Base-by-base conservation (phyloP, 108 stramenopile genomes). In the Aureococcus anophagefferens region DNA sequence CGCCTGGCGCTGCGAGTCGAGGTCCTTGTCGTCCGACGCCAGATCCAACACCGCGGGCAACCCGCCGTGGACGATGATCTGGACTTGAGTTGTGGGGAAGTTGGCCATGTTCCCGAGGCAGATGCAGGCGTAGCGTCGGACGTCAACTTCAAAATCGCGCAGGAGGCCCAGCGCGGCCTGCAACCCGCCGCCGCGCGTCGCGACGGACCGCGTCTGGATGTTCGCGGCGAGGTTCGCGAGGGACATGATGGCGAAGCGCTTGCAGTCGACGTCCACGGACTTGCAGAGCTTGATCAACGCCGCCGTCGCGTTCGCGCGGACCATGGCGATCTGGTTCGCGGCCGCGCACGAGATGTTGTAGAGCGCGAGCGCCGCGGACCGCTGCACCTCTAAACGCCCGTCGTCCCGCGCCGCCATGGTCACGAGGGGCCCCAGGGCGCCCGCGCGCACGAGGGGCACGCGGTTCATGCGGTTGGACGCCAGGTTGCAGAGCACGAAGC, bases 21-120 rank as follows among this genome's bases (percentile, higher is more conserved):
- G 33, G 75, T 73, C 59, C 67, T 31, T 40, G 74, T 73, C 65
- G 35, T 59, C 69, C 45, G 37, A 28, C 5, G 77, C 65, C 46
- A 82, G 72, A 11, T 63, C 63, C 66, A 85, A 62, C 33, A 86
- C 62, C 11, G 85, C 74, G 0, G 70, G 74, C 4, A 90, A 81
- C 67, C 84, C 87, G 4, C 88, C 90, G 76, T 90, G 90, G 14
- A 89, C 82, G 16, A 88, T 80, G 68, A 88, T 81, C 72, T 90
- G 89, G 28, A 77, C 78, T 82, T 89, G 90, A 66, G 84, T 86
- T 46, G 45, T 71, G 40, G 70, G 64, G 68, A 78, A 73, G 80
- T 84, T 87, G 51, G 87, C 86, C 85, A 90, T 85, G 77, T 92
- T 92, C 74, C 88, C 81, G 59, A 92, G 74, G 29, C 82, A 84